phyloP scores from a whole-genome alignment of 1,284 basidiomycete species.

The Papiliotrema flavescens region DNA sequence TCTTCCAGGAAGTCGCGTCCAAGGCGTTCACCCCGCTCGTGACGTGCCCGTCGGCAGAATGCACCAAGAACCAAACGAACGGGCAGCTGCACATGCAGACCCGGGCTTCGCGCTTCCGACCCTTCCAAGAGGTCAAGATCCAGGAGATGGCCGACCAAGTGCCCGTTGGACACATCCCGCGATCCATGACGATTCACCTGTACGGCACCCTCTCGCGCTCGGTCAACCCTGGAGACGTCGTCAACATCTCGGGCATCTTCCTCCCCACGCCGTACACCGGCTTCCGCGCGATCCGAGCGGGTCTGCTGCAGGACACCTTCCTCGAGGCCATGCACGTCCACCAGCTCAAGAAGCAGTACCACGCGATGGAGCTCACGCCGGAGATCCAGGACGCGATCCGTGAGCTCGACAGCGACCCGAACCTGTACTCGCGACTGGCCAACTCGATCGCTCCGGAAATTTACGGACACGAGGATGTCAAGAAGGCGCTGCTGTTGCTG shows the following conservation, averaged over 20 bases:
- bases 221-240: constrained; percentile 94
- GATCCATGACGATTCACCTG: constrained; percentile 95
- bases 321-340: constrained; percentile 86
- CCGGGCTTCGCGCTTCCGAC: constrained; percentile 91
- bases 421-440: constrained; percentile 66
- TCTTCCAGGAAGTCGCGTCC: constrained; percentile 95
- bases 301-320: constrained; percentile 95
- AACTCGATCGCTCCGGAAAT: constrained; percentile 90
- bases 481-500: constrained; percentile 91
- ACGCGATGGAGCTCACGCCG: constrained; percentile 85
- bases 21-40: constrained; percentile 86
- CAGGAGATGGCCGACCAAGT: constrained; percentile 99
- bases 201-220: constrained; percentile 83
- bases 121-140: constrained; percentile 98
- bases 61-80: constrained; percentile 79
- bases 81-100: constrained; percentile 98
- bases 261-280: constrained; percentile 86
- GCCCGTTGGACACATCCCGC: constrained; percentile 96
- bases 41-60: constrained; percentile 82
- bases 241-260: constrained; percentile 85
- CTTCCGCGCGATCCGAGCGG: constrained; percentile 84
- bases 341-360: constrained; percentile 97
- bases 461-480: constrained; percentile 96
- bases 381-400: constrained; percentile 71
- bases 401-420: constrained; percentile 68